Conservation (phyloP, 2,329 filamentous ascomycete genomes). For the Trichoderma asperellum region DNA sequence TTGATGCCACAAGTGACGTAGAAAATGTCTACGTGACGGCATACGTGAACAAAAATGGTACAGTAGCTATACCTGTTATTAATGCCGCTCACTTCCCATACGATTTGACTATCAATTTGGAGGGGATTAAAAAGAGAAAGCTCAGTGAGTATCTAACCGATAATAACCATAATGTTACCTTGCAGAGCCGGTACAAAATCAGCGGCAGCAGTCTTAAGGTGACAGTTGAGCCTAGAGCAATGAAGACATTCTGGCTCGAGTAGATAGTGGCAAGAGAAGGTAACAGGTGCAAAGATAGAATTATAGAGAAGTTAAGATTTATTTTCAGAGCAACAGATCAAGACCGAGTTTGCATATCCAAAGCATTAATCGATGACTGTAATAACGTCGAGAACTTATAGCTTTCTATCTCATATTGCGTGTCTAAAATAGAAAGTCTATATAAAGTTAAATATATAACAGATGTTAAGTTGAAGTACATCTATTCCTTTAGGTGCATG, state of each 20-base stretch:
- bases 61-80: constrained; percentile 19
- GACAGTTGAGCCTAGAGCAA: constrained; percentile 17
- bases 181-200: constrained; percentile 16
- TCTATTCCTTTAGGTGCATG: too few species aligned
- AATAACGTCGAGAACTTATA: too few species aligned
- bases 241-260: constrained; percentile 25
- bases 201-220: constrained; percentile 14
- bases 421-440: too few species aligned
- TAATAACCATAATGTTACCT: constrained; percentile 19
- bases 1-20: constrained; percentile 14
- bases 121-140: constrained; percentile 19
- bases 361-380: background rate
- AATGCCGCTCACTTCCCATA: constrained; percentile 24
- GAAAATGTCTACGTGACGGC: constrained; percentile 23
- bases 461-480: too few species aligned
- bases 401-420: too few species aligned
- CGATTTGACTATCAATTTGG: constrained; percentile 18
- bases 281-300: background rate
- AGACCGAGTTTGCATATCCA: background rate
- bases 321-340: background rate
- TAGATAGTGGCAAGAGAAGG: background rate
- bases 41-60: constrained; percentile 16
- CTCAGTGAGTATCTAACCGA: constrained; percentile 24
- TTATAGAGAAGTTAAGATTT: background rate
- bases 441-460: too few species aligned